These are phyloP conservation scores for Mariannaea sp. DNA, from an alignment of 2,329 filamentous ascomycete species.

Conservation along the genomic window DNA sequence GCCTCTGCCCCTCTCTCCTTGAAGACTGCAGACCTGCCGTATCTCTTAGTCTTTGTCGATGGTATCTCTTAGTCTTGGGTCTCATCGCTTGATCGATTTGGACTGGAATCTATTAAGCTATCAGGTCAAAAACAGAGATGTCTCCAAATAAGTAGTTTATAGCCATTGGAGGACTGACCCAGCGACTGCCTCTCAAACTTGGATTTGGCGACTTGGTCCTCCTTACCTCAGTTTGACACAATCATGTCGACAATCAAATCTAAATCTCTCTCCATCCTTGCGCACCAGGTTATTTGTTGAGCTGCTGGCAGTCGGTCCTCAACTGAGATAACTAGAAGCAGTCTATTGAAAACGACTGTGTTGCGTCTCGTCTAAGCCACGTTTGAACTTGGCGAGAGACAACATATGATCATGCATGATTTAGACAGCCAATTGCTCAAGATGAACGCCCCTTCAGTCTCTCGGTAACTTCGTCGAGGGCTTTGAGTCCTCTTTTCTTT, in stretches of 20 bases:
- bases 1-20: too few species aligned
- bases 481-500: constrained; percentile 49
- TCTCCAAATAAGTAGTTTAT: too few species aligned
- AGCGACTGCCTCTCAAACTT: constrained; percentile 10
- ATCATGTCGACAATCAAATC: constrained; percentile 16
- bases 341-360: too few species aligned
- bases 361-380: too few species aligned
- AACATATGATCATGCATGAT: too few species aligned
- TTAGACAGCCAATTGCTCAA: constrained; percentile 50
- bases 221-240: constrained; percentile 18
- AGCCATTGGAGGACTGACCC: constrained; percentile 17
- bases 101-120: too few species aligned
- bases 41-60: too few species aligned
- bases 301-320: constrained; percentile 23
- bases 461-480: constrained; percentile 47
- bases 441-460: constrained; percentile 39
- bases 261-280: constrained; percentile 26
- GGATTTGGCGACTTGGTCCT: not conserved
- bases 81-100: too few species aligned
- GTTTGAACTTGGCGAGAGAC: too few species aligned
- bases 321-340: constrained; percentile 46
- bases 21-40: too few species aligned
- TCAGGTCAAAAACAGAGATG: too few species aligned
- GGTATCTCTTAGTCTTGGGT: too few species aligned
- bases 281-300: constrained; percentile 25